phyloP scores from a whole-genome alignment of 768 basidiomycete genomes.

The Xerocomellus chrysenteron region DNA sequence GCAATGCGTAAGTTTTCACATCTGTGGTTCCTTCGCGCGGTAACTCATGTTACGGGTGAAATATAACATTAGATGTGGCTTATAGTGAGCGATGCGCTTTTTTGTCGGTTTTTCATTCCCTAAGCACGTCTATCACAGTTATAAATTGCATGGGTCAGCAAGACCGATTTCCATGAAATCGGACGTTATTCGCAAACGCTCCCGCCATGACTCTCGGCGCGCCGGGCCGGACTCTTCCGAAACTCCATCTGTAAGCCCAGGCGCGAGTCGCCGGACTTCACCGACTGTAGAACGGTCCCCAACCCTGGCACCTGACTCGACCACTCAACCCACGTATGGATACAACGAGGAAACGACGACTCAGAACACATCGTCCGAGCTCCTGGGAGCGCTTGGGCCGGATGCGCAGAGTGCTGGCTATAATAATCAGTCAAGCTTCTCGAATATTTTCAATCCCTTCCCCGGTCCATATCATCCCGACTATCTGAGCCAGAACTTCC shows the following conservation, averaged over 20 bases:
- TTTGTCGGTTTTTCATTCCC: not conserved
- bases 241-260: conserved; percentile 74
- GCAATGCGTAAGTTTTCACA: conserved; percentile 76
- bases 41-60: conserved; percentile 11
- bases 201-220: conserved; percentile 75
- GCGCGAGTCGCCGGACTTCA: conserved; percentile 70
- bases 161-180: conserved; percentile 92
- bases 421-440: conserved; percentile 29
- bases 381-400: conserved; percentile 46
- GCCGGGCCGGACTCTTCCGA: conserved; percentile 53
- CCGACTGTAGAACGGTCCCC: conserved; percentile 61
- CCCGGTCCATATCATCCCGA: conserved; percentile 79
- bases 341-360: conserved; percentile 45
- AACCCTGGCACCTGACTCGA: conserved; percentile 68
- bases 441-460: conserved; percentile 45
- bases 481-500: conserved; percentile 55
- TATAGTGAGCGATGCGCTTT: conserved; percentile 52
- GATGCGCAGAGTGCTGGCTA: conserved; percentile 26
- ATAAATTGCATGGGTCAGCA: conserved; percentile 82
- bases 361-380: conserved; percentile 47
- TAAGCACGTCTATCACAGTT: conserved; percentile 36
- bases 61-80: conserved; percentile 56
- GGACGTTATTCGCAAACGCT: conserved; percentile 85
- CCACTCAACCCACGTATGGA: conserved; percentile 56
- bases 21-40: conserved; percentile 2